Base-by-base conservation (phyloP, 768 basidiomycete genomes). In the Mycena haematopus region DNA sequence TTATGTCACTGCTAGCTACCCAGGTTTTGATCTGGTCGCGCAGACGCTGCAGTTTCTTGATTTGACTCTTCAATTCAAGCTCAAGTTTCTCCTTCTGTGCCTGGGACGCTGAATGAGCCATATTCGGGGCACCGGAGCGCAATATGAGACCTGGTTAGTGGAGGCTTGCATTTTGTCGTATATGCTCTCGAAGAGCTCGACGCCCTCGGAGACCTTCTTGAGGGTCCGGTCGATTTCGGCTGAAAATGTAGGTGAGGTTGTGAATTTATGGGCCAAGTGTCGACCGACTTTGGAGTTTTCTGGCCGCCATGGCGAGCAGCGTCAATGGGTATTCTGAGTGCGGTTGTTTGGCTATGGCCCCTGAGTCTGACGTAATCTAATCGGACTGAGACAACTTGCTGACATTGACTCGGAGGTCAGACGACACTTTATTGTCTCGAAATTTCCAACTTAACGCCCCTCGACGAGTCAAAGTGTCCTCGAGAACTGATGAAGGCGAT, bases 81-180 rank as follows among this genome's bases (percentile, higher is more conserved):
- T 99, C 97, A 54, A 94, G 88, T 78, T 99, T 99, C 86, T 99
- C 97, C 76, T 98, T 98, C 81, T 98, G 96, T 0, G 96, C 93
- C 76, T 84, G 46, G 40, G 13, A n/a, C 6, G 22, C 13, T n/a
- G 9, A 8, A n/a, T 62, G 22, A 58, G 42, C 10, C 9, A 42
- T 31, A 29, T 7, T 19, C 14, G 14, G 27, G 10, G 33, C 29
- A 40, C 17, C 22, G 24, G 25, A 42, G 24, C 5, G 49, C 54
- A 22, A 44, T 6, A 47, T 3, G 46, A 36, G 55, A 64, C 66
- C 70, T 96, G 90, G 79, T 97, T 99, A 33, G 93, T 92, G 19
- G 96, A 92, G 52, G 91, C 85, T 75, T 95, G 92, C 89, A 99
- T 96, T 85, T 99, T 99, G 75, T 97, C 95, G 75, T 96, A 97